Percentiles rank a stretch among this genome's conserved stretches.
These are phyloP conservation scores for Capniomyces stellatus DNA, from an alignment of 371 early-diverging fungal genomes.

Conservation along the genomic window DNA sequence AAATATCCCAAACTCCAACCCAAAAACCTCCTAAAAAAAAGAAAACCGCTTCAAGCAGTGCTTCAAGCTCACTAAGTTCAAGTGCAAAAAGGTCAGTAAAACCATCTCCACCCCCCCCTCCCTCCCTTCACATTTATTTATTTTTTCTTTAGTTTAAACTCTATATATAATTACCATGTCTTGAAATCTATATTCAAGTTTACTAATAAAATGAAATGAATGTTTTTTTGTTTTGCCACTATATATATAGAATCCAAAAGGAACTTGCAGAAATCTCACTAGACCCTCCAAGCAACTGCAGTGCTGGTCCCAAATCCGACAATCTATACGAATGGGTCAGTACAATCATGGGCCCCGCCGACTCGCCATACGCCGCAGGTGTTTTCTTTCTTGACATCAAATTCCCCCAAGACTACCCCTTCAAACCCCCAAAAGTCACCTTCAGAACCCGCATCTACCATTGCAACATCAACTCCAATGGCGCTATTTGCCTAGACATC, in stretches of 20 bases:
- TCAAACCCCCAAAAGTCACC: slow-evolving; percentile 78
- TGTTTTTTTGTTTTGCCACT: slow-evolving; percentile 1
- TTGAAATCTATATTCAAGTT: neutral
- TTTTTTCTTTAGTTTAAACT: neutral
- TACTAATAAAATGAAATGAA: neutral
- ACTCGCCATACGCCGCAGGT: slow-evolving; percentile 58
- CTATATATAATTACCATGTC: neutral
- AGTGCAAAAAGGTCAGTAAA: slow-evolving; percentile 36
- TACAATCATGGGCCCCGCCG: slow-evolving; percentile 81
- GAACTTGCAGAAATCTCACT: slow-evolving; percentile 88
- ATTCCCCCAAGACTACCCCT: slow-evolving; percentile 85
- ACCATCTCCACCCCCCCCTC: too few relatives aligned
- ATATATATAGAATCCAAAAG: slow-evolving; percentile 56
- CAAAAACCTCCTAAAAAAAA: too few relatives aligned
- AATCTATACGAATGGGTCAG: slow-evolving; percentile 91
- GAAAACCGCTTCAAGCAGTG: too few relatives aligned
- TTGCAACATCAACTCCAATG: slow-evolving; percentile 85
- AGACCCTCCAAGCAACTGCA: slow-evolving; percentile 89
- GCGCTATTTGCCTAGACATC: slow-evolving; percentile 83
- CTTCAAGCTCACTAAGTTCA: slow-evolving; percentile 25
- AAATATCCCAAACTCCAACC: too few relatives aligned
- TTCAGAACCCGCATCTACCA: slow-evolving; percentile 88
- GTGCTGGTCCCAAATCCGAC: slow-evolving; percentile 91
- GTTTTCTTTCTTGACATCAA: slow-evolving; percentile 62
- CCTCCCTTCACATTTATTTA: neutral